These are phyloP conservation scores for Ensete glaucum DNA, from an alignment of 176 grass and related monocot species.

Conservation along the genomic window DNA sequence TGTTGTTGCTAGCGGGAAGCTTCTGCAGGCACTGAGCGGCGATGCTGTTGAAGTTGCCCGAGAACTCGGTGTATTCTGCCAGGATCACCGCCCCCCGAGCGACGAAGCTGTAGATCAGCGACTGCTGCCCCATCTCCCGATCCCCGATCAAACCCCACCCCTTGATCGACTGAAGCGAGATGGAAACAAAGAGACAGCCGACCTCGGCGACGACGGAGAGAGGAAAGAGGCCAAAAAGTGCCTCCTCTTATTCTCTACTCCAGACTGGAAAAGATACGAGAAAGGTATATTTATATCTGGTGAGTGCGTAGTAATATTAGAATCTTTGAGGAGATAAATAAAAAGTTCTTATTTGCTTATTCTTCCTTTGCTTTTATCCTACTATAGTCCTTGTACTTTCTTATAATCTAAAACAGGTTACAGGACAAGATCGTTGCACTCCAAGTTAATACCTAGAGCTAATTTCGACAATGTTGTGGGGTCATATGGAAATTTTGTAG, in stretches of 20 bases:
- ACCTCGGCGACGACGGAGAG: background rate
- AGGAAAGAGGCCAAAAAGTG: background rate
- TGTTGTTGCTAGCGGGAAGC: slow-evolving; percentile 70
- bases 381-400: too few species aligned
- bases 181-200: background rate
- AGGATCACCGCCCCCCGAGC: slow-evolving; percentile 64
- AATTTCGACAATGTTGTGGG: too few species aligned
- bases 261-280: too few species aligned
- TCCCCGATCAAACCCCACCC: background rate
- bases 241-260: background rate
- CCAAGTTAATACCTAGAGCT: too few species aligned
- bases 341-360: too few species aligned
- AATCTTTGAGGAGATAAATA: too few species aligned
- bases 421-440: too few species aligned
- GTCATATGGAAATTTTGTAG: too few species aligned
- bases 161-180: background rate
- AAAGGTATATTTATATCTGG: too few species aligned
- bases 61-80: slow-evolving; percentile 75
- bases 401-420: too few species aligned
- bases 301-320: background rate
- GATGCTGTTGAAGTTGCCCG: slow-evolving; percentile 78
- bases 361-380: too few species aligned
- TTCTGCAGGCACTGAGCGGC: slow-evolving; percentile 61
- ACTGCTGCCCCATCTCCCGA: slow-evolving; percentile 36
- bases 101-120: slow-evolving; percentile 74